phyloP scores from a whole-genome alignment of 129 eudicot genomes.

The Escallonia rubra region DNA sequence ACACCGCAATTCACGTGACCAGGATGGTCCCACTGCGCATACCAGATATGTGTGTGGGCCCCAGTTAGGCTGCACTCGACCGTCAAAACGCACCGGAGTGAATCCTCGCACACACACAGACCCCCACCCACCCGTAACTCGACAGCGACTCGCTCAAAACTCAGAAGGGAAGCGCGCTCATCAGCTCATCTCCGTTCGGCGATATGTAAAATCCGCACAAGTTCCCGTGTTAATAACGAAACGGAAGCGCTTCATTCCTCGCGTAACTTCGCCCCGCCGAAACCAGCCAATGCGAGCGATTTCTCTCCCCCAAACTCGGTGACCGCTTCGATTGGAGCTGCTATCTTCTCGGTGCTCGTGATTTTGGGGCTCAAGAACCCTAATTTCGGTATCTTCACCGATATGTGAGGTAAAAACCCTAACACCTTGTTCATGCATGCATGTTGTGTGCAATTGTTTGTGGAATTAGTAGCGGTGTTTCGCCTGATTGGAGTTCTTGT shows the following conservation, averaged over 20 bases:
- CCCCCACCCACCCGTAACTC: background rate
- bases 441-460: background rate
- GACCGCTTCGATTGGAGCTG: background rate
- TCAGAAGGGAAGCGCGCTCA: background rate
- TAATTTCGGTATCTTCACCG: background rate
- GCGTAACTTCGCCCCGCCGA: background rate
- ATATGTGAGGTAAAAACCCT: conserved; percentile 1
- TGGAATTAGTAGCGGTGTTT: background rate
- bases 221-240: too few species aligned
- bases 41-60: background rate
- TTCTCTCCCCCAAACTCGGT: background rate
- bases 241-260: too few species aligned
- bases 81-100: background rate
- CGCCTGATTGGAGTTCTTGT: background rate
- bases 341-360: background rate
- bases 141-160: background rate
- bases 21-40: too few species aligned
- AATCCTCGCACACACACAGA: background rate
- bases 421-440: background rate
- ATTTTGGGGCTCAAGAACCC: background rate
- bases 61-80: background rate
- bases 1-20: too few species aligned
- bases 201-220: too few species aligned
- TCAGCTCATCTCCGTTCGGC: too few species aligned
- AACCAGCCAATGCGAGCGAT: background rate